Evolutionary conservation across 345 rosid species (phyloP).

Genomic region (Leavenworthia alabamica): DNA sequence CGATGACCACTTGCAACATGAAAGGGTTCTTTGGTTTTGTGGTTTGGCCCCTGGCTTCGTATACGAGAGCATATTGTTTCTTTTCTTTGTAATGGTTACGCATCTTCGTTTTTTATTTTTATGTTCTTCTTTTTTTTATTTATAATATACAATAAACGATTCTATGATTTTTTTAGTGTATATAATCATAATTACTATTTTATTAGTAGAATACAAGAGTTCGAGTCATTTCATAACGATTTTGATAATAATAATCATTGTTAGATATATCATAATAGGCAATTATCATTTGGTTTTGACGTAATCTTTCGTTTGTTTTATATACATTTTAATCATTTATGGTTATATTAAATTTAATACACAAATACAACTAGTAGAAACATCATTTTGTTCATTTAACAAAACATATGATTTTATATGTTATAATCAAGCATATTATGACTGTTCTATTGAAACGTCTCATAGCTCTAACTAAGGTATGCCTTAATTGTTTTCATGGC

Average conservation of each 20-base stretch:
- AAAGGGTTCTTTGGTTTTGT: slow-evolving; percentile 3
- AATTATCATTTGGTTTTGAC: too few relatives aligned
- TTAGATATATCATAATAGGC: neutral
- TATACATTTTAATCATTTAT: too few relatives aligned
- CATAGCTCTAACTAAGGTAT: neutral
- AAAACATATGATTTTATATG: neutral
- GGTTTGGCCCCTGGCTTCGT: slow-evolving; percentile 7
- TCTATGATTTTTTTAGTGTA: too few relatives aligned
- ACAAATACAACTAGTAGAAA: neutral
- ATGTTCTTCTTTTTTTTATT: neutral
- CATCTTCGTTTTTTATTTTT: neutral
- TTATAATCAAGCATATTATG: neutral
- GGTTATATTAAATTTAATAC: too few relatives aligned
- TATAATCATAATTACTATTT: neutral
- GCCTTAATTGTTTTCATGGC: neutral
- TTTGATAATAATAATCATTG: neutral
- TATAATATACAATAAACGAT: neutral
- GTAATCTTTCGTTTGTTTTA: too few relatives aligned
- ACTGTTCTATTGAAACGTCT: neutral
- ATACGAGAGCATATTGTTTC: neutral
- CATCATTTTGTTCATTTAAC: neutral
- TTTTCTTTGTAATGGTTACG: neutral
- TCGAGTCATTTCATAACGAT: neutral
- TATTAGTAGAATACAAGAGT: neutral
- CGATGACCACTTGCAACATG: slow-evolving; percentile 6